These are phyloP conservation scores for Rhododendron mucronatum DNA, from an alignment of 148 eudicot species.

Conservation along the genomic window DNA sequence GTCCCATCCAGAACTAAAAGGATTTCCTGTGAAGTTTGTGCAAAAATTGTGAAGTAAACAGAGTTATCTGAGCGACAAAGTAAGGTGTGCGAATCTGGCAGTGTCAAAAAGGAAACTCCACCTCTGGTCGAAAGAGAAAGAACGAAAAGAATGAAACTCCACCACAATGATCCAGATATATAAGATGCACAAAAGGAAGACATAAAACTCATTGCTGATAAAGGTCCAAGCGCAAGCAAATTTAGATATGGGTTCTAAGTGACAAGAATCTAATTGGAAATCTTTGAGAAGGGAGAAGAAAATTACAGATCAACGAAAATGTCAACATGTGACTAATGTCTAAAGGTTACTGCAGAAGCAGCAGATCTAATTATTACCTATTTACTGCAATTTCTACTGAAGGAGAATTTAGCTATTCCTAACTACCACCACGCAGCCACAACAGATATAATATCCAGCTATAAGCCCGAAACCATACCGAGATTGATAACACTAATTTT, in stretches of 20 bases:
- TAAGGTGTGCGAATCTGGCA: background rate
- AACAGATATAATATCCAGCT: background rate
- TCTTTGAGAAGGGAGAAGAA: background rate
- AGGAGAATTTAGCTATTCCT: background rate
- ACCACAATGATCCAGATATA: background rate
- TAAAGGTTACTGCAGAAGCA: background rate
- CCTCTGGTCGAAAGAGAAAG: background rate
- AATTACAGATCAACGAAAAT: background rate
- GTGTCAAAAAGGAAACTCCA: background rate
- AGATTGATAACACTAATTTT: background rate
- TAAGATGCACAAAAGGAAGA: background rate
- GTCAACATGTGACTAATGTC: background rate
- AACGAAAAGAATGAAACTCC: background rate
- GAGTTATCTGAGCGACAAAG: background rate
- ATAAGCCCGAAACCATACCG: background rate
- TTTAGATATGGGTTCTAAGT: background rate
- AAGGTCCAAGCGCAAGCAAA: background rate
- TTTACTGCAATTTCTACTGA: background rate
- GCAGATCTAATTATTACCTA: background rate
- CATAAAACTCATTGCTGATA: background rate
- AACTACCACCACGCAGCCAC: background rate
- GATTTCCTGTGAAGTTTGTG: constrained; percentile 58
- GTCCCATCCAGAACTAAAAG: constrained; percentile 95
- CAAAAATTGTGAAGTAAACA: background rate
- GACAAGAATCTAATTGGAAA: background rate